Base-by-base conservation (phyloP, 306 rosid genomes). In the Boehmeria nivea region DNA sequence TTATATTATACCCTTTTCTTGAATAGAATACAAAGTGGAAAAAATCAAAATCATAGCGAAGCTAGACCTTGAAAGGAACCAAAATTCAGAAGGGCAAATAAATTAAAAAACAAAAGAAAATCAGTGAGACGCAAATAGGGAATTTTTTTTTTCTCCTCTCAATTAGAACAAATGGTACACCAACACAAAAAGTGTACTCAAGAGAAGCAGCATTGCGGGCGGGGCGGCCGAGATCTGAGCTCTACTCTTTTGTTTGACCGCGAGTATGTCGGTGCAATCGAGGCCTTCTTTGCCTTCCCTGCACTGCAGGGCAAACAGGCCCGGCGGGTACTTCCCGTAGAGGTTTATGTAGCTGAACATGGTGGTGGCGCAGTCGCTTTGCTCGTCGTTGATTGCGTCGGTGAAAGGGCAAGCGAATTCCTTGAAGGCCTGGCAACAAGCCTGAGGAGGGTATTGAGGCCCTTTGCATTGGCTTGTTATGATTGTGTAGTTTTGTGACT, bases 301-400 rank as follows among this genome's bases (percentile, higher is more conserved):
- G 75, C 96, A 91, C 28, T 78, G 64, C 52, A 84, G 72, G 1
- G 96, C 73, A 59, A 91, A 91, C 9, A 91, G 74, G 49, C 96
- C 95, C 18, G 99, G 89, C 2, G 96, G 99, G 76, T 91, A 91
- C 39, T 79, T 77, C 0, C 96, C 99, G 31, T 87, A 87, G 43
- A 84, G 42, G 63, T 81, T 91, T 17, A 91, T 91, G 89, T 91
- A 87, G 68, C 89, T 91, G 53, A 91, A 91, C 99, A 91, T 91
- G 27, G 84, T 81, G 0, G 70, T 3, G 4, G 85, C 78, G 12
- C 96, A 91, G 56, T 91, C 77, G 6, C 36, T 78, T 44, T 71
- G 48, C 53, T 39, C 3, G 66, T 87, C 89, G 26, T 61, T 76
- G 0, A 91, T 52, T 0, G 68, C 61, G 1, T 60, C 69, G 0